These are phyloP conservation scores for Exidia glandulosa DNA, from an alignment of 768 basidiomycete genomes.

Conservation along the genomic window DNA sequence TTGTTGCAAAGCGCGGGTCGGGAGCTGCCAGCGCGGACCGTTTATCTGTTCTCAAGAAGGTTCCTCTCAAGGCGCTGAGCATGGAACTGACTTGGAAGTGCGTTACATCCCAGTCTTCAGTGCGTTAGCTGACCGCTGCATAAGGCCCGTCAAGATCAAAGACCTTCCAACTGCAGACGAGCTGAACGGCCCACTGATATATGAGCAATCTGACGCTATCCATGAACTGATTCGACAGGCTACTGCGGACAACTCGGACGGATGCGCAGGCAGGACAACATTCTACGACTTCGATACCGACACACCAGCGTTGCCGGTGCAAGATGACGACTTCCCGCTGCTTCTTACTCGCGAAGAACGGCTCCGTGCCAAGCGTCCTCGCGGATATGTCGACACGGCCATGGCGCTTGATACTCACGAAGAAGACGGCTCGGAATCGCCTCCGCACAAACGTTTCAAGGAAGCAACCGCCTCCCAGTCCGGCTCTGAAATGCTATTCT, in stretches of 20 bases:
- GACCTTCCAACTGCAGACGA: neutral
- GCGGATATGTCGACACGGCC: too few relatives aligned
- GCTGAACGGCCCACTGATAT: neutral
- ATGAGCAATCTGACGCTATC: neutral
- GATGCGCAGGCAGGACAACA: too few relatives aligned
- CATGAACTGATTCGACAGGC: too few relatives aligned
- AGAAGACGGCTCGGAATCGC: too few relatives aligned
- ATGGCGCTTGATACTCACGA: too few relatives aligned
- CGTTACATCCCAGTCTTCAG: neutral
- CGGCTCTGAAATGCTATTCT: too few relatives aligned
- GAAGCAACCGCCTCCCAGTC: too few relatives aligned
- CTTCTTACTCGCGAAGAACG: neutral
- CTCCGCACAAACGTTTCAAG: too few relatives aligned
- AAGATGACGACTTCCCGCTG: neutral
- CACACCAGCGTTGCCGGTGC: neutral
- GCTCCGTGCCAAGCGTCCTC: neutral
- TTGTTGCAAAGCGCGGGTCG: too few relatives aligned
- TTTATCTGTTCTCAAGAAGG: neutral
- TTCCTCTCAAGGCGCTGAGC: neutral
- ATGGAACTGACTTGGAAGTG: neutral
- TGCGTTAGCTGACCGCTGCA: neutral
- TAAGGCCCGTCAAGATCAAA: neutral
- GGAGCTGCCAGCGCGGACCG: too few relatives aligned
- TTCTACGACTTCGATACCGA: neutral
- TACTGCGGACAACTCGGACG: too few relatives aligned